phyloP scores from a whole-genome alignment of 129 eudicot species.

The Oenanthe sinensis region DNA sequence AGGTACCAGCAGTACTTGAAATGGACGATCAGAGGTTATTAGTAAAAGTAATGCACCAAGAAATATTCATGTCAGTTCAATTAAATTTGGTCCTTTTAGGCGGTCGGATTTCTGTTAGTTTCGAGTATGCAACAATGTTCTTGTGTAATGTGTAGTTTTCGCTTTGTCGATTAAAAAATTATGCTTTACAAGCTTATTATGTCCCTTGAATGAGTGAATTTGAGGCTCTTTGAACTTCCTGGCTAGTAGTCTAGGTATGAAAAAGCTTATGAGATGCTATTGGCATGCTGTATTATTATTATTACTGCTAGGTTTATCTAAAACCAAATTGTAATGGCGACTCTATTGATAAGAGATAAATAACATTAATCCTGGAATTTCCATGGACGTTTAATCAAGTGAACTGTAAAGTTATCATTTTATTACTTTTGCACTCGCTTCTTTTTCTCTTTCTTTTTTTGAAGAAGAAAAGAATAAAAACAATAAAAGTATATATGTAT shows the following conservation, averaged over 20 bases:
- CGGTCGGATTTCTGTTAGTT: background rate
- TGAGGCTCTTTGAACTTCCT: background rate
- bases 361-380: no score
- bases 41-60: background rate
- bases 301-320: no score
- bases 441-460: no score
- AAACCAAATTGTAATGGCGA: no score
- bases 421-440: no score
- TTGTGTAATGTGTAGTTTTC: conserved; percentile 4
- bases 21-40: background rate
- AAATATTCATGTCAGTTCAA: background rate
- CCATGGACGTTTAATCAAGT: no score
- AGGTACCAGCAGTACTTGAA: background rate
- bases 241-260: no score
- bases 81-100: background rate
- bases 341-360: no score
- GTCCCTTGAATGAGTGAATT: background rate
- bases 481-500: no score
- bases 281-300: background rate
- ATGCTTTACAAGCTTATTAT: background rate
- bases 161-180: background rate
- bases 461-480: no score
- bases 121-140: background rate
- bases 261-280: no score
- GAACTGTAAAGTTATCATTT: no score